Conservation (phyloP, 2,329 filamentous ascomycete genomes). For the Ophiocordyceps polyrhachis-furcata region DNA sequence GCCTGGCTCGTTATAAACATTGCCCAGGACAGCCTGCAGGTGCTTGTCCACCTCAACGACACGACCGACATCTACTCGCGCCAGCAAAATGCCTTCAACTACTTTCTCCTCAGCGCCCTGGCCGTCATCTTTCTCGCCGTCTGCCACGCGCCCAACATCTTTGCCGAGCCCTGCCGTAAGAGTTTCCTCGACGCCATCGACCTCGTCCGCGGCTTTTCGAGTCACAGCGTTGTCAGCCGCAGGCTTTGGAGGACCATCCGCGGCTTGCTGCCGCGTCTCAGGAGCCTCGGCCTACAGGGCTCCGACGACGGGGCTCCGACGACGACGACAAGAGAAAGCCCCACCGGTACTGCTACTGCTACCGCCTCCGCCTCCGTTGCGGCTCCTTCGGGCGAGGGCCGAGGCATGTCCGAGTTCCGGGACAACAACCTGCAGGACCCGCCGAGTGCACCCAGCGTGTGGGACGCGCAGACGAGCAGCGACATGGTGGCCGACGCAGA, state of each 20-base stretch:
- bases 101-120: conserved; percentile 11
- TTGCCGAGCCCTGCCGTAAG: conserved; percentile 16
- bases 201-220: conserved; percentile 14
- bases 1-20: conserved; percentile 17
- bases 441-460: neutral
- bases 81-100: conserved; percentile 9
- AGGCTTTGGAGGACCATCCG: conserved; percentile 18
- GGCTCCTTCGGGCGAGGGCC: neutral
- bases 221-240: conserved; percentile 13
- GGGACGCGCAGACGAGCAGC: neutral
- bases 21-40: conserved; percentile 7
- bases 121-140: conserved; percentile 23
- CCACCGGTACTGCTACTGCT: neutral
- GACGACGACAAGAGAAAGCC: neutral
- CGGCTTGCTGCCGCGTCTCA: conserved; percentile 13
- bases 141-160: conserved; percentile 22
- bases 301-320: conserved; percentile 1
- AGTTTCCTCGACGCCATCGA: conserved; percentile 14
- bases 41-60: conserved; percentile 7
- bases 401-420: neutral
- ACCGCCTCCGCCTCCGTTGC: neutral
- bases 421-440: neutral
- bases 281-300: conserved; percentile 8
- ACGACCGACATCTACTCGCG: conserved; percentile 9
- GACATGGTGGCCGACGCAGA: conserved; percentile 3